phyloP scores from a whole-genome alignment of 805 yeast species.

The Saccharomyces eubayanus region DNA sequence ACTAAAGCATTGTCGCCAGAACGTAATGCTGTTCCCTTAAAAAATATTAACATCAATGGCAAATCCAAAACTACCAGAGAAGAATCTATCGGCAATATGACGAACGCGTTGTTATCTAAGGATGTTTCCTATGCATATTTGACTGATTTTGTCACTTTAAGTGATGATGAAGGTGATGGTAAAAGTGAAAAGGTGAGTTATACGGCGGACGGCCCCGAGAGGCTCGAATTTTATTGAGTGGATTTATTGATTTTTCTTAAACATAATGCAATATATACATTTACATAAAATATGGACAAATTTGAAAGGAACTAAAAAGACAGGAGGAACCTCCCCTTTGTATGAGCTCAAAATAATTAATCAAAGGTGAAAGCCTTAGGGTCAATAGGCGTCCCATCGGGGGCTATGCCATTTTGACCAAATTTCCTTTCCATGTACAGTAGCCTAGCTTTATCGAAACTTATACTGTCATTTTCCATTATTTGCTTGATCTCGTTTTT shows the following conservation, averaged over 20 bases:
- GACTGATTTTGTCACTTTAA: constrained; percentile 26
- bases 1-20: not conserved
- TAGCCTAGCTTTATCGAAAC: constrained; percentile 65
- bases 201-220: constrained; percentile 14
- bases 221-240: constrained; percentile 5
- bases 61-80: no score
- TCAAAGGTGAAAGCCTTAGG: constrained; percentile 51
- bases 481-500: constrained; percentile 43
- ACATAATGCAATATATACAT: constrained; percentile 1
- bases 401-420: constrained; percentile 45
- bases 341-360: not conserved
- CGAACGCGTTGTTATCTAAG: constrained; percentile 5
- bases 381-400: constrained; percentile 61
- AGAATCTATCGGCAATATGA: not conserved
- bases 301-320: not conserved
- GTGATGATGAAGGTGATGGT: constrained; percentile 7
- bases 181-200: constrained; percentile 5
- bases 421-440: constrained; percentile 41
- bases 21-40: not conserved
- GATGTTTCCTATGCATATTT: constrained; percentile 41
- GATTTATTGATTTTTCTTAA: constrained; percentile 3
- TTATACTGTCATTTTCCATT: constrained; percentile 43
- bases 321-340: not conserved
- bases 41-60: not conserved
- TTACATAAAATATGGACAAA: not conserved